A percentile compares a stretch with the other conserved stretches of the same genome.
These are phyloP conservation scores for Eucalyptus pauciflora DNA, from an alignment of 345 rosid species.

Conservation along the genomic window DNA sequence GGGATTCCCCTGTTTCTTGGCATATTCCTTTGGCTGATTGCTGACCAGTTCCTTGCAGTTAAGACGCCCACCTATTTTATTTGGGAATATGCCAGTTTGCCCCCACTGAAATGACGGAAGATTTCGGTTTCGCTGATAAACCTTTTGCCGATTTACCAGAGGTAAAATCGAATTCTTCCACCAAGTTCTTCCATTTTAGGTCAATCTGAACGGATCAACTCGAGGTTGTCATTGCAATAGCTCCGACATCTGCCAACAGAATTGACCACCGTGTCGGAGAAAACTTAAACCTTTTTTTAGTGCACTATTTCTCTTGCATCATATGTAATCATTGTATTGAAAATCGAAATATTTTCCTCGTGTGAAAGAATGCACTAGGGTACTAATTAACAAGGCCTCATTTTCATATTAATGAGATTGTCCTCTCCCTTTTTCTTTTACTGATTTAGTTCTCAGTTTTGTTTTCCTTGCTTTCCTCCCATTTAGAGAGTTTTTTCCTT, in stretches of 20 bases:
- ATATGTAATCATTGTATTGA: background rate
- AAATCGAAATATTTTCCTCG: background rate
- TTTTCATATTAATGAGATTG: background rate
- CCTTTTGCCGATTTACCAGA: background rate
- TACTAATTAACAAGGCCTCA: background rate
- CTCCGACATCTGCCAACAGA: background rate
- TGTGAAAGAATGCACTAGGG: background rate
- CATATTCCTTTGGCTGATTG: background rate
- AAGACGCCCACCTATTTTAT: background rate
- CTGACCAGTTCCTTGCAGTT: background rate
- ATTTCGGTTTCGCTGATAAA: background rate
- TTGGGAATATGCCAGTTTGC: background rate
- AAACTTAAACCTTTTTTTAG: background rate
- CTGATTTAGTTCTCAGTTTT: no score
- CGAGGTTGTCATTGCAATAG: background rate
- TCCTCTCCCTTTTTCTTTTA: no score
- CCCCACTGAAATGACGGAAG: background rate
- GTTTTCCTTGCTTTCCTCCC: no score
- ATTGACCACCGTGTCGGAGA: background rate
- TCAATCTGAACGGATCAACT: background rate
- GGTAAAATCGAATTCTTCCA: background rate
- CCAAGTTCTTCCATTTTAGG: background rate
- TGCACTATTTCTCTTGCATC: background rate
- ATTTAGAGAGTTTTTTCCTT: no score
- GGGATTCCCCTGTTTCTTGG: background rate